Percentiles rank a stretch among this genome's conserved stretches.
phyloP scores from a whole-genome alignment of 257 asterid species.

The Nicotiana benthamiana region DNA sequence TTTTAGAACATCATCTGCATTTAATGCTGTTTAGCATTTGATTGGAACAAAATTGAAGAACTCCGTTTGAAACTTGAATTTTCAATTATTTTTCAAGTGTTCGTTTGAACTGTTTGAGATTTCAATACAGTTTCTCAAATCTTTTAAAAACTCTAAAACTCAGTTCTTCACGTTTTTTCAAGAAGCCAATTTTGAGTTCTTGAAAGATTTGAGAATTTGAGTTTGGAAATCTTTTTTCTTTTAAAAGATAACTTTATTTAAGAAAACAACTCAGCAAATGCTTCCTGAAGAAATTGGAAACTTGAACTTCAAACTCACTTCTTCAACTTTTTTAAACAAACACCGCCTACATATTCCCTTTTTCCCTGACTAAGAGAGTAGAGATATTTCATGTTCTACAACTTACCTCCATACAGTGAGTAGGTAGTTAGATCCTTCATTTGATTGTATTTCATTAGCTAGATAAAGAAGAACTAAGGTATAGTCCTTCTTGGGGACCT shows the following conservation, averaged over 20 bases:
- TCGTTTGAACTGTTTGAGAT: not conserved
- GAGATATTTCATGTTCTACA: not conserved
- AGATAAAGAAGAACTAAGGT: not conserved
- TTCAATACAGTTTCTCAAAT: not conserved
- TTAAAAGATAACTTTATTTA: not conserved
- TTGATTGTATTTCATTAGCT: not conserved
- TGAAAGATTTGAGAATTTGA: not conserved
- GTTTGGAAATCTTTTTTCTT: not conserved
- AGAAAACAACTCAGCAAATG: not conserved
- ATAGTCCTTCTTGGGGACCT: not conserved
- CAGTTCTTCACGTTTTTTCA: not conserved
- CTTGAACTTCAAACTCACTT: not conserved
- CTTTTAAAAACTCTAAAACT: not conserved
- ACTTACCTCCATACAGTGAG: not conserved
- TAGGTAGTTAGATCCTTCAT: not conserved
- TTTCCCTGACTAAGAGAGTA: not conserved
- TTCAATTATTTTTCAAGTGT: not conserved
- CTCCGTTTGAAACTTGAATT: not conserved
- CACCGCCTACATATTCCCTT: not conserved
- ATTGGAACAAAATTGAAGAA: not conserved
- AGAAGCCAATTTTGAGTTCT: not conserved
- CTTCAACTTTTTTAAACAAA: not conserved
- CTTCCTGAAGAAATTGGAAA: not conserved
- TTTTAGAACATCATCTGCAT: not conserved
- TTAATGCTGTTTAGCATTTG: not conserved